Evolutionary conservation across 768 basidiomycete genomes (phyloP), one percentile per base, ranked within the genome.

Genomic region (Tulasnella sp.): DNA sequence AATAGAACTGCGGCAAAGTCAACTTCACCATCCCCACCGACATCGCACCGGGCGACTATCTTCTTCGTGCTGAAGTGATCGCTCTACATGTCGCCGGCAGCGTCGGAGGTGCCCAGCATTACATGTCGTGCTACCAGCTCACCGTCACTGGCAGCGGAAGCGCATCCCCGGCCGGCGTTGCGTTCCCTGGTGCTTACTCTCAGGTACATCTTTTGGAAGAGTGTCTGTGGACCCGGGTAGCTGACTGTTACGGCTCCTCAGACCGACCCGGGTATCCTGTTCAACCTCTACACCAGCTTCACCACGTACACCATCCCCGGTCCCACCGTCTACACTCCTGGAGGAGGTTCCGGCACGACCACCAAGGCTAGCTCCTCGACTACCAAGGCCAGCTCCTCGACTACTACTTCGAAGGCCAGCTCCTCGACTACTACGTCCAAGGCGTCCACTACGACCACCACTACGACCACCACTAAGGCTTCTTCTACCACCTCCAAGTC

Each of bases 31-130:
- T 84, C 32, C 84, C 84, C 16, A 52, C 75, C 1, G 79, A 78
- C 70, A 81, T 84, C 73, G 80, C 80, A 6, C 80, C 82, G 44
- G 84, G 84, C 7, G 78, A 85, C 75, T 84, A 84, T 75, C 79
- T 84, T 37, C 83, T 88, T 75, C 84, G 83, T 67, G 82, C 83
- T 37, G 84, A 84, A 76, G 83, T 83, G 64, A 84, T 83, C 74
- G 72, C 72, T 62, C 81, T 85, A 32, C 84, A 84, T 75, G 87
- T 87, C 64, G 86, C 87, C 63, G 83, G 85, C 75, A 71, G 80
- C 73, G 44, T 75, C 6, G 74, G 76, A 34, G 81, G 81, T 52
- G 78, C 87, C 78, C 87, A 83, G 80, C 81, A 73, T 47, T 73
- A 62, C 63, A 26, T 69, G 62, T 52, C 47, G 8, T 86, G 85